phyloP scores from a whole-genome alignment of 495 filamentous ascomycete species.

The Eremomyces bilateralis region DNA sequence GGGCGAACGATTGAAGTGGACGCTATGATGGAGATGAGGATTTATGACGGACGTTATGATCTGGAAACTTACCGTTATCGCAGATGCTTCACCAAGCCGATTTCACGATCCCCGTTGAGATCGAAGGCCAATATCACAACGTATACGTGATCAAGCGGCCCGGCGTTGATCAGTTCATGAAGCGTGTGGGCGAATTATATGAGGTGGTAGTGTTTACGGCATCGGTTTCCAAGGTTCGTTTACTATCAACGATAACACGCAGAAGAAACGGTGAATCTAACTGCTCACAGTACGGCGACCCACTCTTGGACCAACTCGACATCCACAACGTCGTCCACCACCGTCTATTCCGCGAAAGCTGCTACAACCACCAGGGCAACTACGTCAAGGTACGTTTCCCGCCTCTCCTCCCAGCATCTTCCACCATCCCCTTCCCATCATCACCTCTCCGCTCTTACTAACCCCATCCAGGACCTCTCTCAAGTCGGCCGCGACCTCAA shows the following conservation, averaged over 20 bases:
- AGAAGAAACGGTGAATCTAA: not conserved
- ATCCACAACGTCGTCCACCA: slow-evolving; percentile 96
- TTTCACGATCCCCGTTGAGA: slow-evolving; percentile 97
- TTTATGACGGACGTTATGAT: not conserved
- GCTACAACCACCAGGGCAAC: slow-evolving; percentile 98
- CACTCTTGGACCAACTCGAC: slow-evolving; percentile 86
- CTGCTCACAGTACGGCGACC: slow-evolving; percentile 65
- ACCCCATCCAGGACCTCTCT: slow-evolving; percentile 71
- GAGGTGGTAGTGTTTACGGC: slow-evolving; percentile 98
- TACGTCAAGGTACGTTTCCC: slow-evolving; percentile 59
- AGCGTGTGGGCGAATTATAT: slow-evolving; percentile 89
- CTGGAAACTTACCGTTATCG: slow-evolving; percentile 12
- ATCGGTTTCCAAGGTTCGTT: slow-evolving; percentile 83
- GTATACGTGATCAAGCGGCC: slow-evolving; percentile 98
- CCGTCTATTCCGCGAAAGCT: slow-evolving; percentile 90
- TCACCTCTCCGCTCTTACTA: slow-evolving; percentile 3
- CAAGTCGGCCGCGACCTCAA: slow-evolving; percentile 89
- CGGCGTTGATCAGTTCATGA: slow-evolving; percentile 97
- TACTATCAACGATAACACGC: not conserved
- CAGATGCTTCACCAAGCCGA: slow-evolving; percentile 96
- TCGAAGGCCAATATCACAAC: slow-evolving; percentile 96
- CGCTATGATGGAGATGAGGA: too few relatives aligned
- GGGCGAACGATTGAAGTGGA: too few relatives aligned
- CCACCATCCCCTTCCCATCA: not conserved
- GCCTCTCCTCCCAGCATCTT: slow-evolving; percentile 3